Percentiles rank a stretch among this genome's conserved stretches.
phyloP scores from a whole-genome alignment of 805 yeast species.

The Metahyphopichia silvanorum region DNA sequence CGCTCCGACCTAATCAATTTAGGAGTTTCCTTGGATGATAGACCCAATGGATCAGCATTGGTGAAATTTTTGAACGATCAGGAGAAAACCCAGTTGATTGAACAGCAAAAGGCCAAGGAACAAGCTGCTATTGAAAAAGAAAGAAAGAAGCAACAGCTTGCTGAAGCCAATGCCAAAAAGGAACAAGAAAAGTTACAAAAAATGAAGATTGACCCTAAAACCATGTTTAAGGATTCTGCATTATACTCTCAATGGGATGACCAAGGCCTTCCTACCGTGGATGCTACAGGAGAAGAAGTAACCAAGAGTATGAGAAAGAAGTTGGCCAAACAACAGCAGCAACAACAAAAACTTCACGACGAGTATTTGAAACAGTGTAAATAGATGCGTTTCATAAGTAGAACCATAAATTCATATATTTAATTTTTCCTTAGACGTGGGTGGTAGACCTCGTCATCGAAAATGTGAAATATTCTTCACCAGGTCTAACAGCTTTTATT shows the following conservation, averaged over 20 bases:
- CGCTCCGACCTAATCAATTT: conserved; percentile 69
- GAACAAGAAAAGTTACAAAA: conserved; percentile 62
- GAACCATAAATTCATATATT: too few relatives aligned
- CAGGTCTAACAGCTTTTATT: too few relatives aligned
- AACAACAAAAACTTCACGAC: conserved; percentile 77
- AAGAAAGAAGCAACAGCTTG: conserved; percentile 53
- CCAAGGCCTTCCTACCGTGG: conserved; percentile 76
- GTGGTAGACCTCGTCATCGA: too few relatives aligned
- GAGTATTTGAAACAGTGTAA: conserved; percentile 44
- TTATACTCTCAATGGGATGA: conserved; percentile 78
- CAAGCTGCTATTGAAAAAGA: conserved; percentile 58
- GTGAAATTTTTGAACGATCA: conserved; percentile 71
- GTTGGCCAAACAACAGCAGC: conserved; percentile 70
- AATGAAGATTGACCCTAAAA: conserved; percentile 66
- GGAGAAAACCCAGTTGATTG: conserved; percentile 64
- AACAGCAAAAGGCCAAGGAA: conserved; percentile 59
- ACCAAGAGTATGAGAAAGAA: conserved; percentile 86
- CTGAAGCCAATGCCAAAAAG: conserved; percentile 52
- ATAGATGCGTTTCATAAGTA: too few relatives aligned
- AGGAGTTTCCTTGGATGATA: conserved; percentile 86
- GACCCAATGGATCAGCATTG: conserved; percentile 76
- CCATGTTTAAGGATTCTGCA: conserved; percentile 62
- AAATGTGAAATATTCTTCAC: too few relatives aligned
- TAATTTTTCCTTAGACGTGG: too few relatives aligned
- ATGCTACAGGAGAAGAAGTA: conserved; percentile 74